Base-by-base conservation (phyloP, 2,329 filamentous ascomycete genomes). In the Pseudonectria buxi region DNA sequence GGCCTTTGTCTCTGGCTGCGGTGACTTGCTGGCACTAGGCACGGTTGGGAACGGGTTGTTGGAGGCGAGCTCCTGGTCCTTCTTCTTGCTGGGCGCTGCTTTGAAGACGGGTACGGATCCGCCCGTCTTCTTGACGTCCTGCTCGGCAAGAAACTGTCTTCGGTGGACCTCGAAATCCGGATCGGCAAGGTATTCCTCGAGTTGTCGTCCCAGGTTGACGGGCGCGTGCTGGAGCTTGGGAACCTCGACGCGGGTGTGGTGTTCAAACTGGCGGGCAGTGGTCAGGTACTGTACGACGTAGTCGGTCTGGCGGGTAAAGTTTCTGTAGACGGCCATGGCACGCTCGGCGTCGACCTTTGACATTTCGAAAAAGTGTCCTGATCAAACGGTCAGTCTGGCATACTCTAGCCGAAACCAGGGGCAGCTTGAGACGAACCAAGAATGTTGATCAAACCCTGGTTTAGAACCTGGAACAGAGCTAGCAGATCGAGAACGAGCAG, bases 311-410 rank as follows among this genome's bases (percentile, higher is more conserved):
- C 78, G 83, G 12, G 87, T 87, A 55, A 98, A 98, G 12, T 74
- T 83, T 56, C 89, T 86, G 64, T 98, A 98, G 43, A 98, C 90
- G 41, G 80, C 75, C 64, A 98, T 78, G 38, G 92, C 88, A 44
- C 89, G 78, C 59, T 95, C 87, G 40, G 92, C 94, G 62, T 98
- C 92, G 16, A 86, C 74, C 54, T 86, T 86, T 33, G 92, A 95
- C 83, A 98, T 90, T 65, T 98, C 92, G 53, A 98, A 98, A 62
- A 96, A 98, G 62, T 94, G 86, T 51, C 92, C 88, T 94, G 44
- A 43, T 37, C 32, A 25, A 35, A 47, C 36, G 40, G 41, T 45
- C 18, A 37, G 31, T 13, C 14, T 14, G 25, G 28, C 29, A 16
- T 27, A 24, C 26, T 37, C 37, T 43, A 40, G 41, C 43, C 39